phyloP scores from a whole-genome alignment of 345 rosid genomes.

The Populus deltoides region DNA sequence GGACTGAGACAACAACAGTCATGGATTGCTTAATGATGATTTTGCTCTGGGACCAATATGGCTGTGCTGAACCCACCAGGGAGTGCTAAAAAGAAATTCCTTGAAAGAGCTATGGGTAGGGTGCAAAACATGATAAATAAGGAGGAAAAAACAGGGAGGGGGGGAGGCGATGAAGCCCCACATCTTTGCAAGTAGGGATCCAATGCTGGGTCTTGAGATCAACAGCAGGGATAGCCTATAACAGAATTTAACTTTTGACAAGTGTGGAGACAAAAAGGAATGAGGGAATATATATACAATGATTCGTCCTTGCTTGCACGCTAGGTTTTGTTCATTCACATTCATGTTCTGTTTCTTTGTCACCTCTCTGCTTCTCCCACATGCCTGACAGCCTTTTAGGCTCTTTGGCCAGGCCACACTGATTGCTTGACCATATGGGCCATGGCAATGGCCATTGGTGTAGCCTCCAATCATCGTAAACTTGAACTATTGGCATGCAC shows the following conservation, averaged over 20 bases:
- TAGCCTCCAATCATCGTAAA: not conserved
- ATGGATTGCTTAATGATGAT: not conserved
- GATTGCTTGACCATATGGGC: constrained; percentile 22
- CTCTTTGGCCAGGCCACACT: constrained; percentile 15
- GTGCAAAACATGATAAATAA: not conserved
- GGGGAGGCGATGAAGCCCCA: not conserved
- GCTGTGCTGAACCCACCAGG: not conserved
- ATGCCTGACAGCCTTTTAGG: constrained; percentile 44
- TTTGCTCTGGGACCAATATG: not conserved
- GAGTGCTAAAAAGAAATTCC: not conserved
- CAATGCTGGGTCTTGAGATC: not conserved
- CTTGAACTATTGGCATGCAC: constrained; percentile 24
- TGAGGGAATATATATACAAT: constrained; percentile 16
- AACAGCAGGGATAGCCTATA: constrained; percentile 5
- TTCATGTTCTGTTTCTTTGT: constrained; percentile 12
- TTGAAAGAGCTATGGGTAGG: not conserved
- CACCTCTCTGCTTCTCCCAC: constrained; percentile 32
- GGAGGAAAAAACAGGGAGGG: not conserved
- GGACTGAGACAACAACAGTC: not conserved
- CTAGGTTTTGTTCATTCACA: constrained; percentile 30
- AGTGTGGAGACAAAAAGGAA: constrained; percentile 31
- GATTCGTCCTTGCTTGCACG: constrained; percentile 46
- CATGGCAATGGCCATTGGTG: constrained; percentile 12
- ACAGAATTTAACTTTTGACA: constrained; percentile 17
- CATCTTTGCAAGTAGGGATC: not conserved